Conservation (phyloP, 2,329 filamentous ascomycete genomes). For the Sphaerulina vaccinii region DNA sequence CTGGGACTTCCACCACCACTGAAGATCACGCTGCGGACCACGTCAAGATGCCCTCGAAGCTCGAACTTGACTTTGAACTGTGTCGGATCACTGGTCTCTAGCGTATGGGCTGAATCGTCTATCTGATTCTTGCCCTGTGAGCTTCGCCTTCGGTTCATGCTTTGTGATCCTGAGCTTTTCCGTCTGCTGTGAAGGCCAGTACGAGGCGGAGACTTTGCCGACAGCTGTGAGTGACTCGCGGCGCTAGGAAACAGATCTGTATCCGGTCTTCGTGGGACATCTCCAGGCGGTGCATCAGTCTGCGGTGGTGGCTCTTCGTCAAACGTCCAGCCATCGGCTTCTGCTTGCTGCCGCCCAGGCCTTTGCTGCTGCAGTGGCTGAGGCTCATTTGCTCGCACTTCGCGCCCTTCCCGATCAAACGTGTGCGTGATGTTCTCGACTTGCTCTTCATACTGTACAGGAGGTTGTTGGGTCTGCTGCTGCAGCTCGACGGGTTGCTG, state of each 20-base stretch:
- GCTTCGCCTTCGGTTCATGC: slow-evolving; percentile 59
- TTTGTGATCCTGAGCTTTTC: slow-evolving; percentile 65
- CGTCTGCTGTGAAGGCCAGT: slow-evolving; percentile 66
- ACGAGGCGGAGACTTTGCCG: slow-evolving; percentile 76
- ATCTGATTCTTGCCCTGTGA: slow-evolving; percentile 59
- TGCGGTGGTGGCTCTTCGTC: slow-evolving; percentile 66
- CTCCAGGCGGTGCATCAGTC: slow-evolving; percentile 44
- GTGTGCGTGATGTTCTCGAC: slow-evolving; percentile 58
- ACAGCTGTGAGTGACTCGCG: slow-evolving; percentile 57
- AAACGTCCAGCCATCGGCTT: slow-evolving; percentile 86
- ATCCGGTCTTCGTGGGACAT: slow-evolving; percentile 67
- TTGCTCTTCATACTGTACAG: slow-evolving; percentile 52
- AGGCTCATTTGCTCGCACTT: slow-evolving; percentile 48
- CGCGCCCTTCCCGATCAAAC: slow-evolving; percentile 59
- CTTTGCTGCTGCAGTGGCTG: slow-evolving; percentile 20
- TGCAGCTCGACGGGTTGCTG: slow-evolving; percentile 38
- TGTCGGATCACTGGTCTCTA: slow-evolving; percentile 62
- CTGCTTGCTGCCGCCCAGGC: slow-evolving; percentile 23
- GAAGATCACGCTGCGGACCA: slow-evolving; percentile 92
- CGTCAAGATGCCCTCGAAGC: slow-evolving; percentile 86
- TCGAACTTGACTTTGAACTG: slow-evolving; percentile 93
- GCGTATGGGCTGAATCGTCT: slow-evolving; percentile 45
- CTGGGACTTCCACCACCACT: slow-evolving; percentile 92
- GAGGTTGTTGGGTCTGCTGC: slow-evolving; percentile 25
- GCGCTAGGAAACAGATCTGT: slow-evolving; percentile 84